Conservation (phyloP, 176 grass and related monocot genomes). For the Themeda triandra region DNA sequence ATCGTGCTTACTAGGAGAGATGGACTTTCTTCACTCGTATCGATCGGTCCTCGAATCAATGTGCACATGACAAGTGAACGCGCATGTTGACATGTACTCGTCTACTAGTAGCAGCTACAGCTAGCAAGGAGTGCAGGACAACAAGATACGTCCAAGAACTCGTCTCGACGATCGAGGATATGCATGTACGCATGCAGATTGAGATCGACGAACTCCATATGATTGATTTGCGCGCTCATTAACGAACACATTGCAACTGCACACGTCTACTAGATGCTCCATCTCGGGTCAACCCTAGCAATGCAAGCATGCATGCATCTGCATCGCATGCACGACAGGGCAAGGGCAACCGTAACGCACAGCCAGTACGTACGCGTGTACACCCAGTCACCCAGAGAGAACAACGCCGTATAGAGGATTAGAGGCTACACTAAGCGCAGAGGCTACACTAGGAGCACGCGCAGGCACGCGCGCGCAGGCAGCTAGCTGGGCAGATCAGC, state of each 20-base stretch:
- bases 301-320: not conserved
- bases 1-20: no score
- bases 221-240: not conserved
- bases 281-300: not conserved
- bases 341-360: not conserved
- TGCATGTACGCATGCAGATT: not conserved
- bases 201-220: not conserved
- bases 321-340: not conserved
- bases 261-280: not conserved
- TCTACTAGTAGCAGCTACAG: not conserved
- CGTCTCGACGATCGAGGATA: not conserved
- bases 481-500: slow-evolving; percentile 8
- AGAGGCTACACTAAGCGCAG: not conserved
- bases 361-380: not conserved
- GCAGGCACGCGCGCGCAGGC: not conserved
- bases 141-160: slow-evolving; percentile 1
- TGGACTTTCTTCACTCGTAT: no score
- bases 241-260: not conserved
- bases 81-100: not conserved
- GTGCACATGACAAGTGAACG: not conserved
- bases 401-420: no score
- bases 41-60: no score
- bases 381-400: not conserved
- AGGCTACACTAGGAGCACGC: not conserved
- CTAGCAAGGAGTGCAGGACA: not conserved